Percentiles rank a stretch among this genome's conserved stretches.
phyloP scores from a whole-genome alignment of 768 basidiomycete genomes.

The Phallus indusiatus region DNA sequence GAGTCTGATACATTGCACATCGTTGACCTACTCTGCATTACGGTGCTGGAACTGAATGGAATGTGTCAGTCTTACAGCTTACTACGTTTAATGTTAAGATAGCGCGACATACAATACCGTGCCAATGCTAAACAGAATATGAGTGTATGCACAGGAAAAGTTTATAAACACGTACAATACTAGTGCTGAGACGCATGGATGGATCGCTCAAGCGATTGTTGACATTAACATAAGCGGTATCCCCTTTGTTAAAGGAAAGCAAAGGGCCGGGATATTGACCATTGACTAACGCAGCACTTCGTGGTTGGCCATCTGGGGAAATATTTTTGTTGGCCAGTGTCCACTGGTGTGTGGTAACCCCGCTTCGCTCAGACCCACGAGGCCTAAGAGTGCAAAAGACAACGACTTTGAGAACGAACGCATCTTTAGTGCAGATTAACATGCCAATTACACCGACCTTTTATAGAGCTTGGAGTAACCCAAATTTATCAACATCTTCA shows the following conservation, averaged over 20 bases:
- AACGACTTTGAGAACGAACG: too few species aligned
- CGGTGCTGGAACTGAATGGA: constrained; percentile 1
- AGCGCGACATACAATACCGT: constrained; percentile 1
- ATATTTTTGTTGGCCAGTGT: constrained; percentile 17
- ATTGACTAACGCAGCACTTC: constrained; percentile 36
- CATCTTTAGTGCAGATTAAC: too few species aligned
- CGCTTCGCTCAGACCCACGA: too few species aligned
- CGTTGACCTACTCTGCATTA: background rate
- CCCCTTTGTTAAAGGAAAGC: constrained; percentile 32
- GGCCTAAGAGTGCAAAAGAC: too few species aligned
- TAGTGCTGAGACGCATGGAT: constrained; percentile 40
- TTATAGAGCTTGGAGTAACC: too few species aligned
- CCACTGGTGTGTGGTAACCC: background rate
- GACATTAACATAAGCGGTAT: constrained; percentile 33
- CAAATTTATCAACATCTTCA: too few species aligned
- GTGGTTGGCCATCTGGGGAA: constrained; percentile 40
- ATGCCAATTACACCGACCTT: too few species aligned
- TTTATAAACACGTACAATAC: constrained; percentile 30
- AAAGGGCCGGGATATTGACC: constrained; percentile 41
- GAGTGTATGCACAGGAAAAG: background rate
- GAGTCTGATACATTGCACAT: background rate
- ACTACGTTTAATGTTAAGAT: background rate
- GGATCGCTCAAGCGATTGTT: constrained; percentile 33
- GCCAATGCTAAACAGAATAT: constrained; percentile 3
- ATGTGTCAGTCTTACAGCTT: background rate